Percentiles rank a stretch among this genome's conserved stretches.
phyloP scores from a whole-genome alignment of 2,329 filamentous ascomycete species.

The Nothophoma quercina region DNA sequence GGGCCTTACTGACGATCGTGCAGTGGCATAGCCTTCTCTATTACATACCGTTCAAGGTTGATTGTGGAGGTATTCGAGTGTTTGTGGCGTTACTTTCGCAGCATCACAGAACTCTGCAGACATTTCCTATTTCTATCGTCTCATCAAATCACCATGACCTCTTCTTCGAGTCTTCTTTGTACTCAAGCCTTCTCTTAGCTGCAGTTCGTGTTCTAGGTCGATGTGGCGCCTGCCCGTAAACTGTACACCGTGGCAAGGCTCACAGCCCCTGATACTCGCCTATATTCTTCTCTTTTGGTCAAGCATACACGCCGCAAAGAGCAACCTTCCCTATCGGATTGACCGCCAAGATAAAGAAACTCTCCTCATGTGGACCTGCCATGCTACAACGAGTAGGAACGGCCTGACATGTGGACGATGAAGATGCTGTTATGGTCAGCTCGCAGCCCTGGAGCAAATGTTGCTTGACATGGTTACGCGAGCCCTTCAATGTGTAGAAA shows the following conservation, averaged over 20 bases:
- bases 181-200: background rate
- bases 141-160: no score
- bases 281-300: slow-evolving; percentile 1
- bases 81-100: no score
- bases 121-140: no score
- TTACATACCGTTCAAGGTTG: background rate
- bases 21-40: background rate
- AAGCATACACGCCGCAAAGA: background rate
- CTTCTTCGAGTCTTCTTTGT: no score
- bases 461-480: background rate
- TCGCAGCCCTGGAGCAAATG: background rate
- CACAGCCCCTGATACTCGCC: slow-evolving; percentile 1
- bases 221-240: slow-evolving; percentile 1
- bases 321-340: slow-evolving; percentile 3
- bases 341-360: background rate
- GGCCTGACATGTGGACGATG: background rate
- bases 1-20: background rate
- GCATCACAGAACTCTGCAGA: no score
- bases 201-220: background rate
- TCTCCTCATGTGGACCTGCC: background rate
- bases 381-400: background rate
- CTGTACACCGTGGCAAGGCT: slow-evolving; percentile 3
- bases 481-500: background rate
- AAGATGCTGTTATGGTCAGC: background rate
- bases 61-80: background rate